Base-by-base conservation (phyloP, 2,329 filamentous ascomycete species). In the Trichophyton mentagrophytes region DNA sequence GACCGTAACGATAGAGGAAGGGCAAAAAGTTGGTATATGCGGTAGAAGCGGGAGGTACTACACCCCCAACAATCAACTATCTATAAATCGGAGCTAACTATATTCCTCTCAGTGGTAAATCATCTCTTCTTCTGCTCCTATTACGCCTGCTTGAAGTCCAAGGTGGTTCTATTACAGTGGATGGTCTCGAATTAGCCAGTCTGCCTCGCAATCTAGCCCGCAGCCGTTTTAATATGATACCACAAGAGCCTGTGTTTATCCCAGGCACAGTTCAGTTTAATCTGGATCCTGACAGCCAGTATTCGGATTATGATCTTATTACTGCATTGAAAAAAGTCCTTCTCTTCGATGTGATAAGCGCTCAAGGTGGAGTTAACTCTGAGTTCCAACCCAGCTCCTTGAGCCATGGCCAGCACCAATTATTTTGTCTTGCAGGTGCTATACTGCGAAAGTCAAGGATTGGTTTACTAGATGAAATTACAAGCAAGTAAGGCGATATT, bases 231-330 rank as follows among this genome's bases (percentile, higher is more conserved):
- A 91, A 93, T 59, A 97, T 99, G 69, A 97, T 99, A 66, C 93
- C 93, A 3, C 93, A 99, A 72, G 93, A 99, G 74, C 92, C 93
- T 38, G 91, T 91, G 64, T 83, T 99, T 63, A 97, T 99, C 68
- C 89, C 95, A 73, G 90, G 90, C 58, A 91, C 87, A 9, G 83
- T 99, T 64, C 84, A 93, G 65, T 92, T 97, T 74, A 97, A 97
- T 70, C 81, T 97, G 42, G 93, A 99, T 71, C 93, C 93, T 27
- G 89, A 87, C 1, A 66, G 69, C 8, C 60, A 57, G 7, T 63
- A 64, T 55, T 66, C 68, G 6, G 72, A 77, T 61, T 64, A 64
- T 6, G 66, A 66, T 1, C 73, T 77, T 40, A 65, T 71, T n/a
- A 63, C 67, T n/a, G 72, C 73, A 0, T 67, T 78, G 30, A 67